Conservation (phyloP, 352 stramenopile species). For the Phytopythium litorale region DNA sequence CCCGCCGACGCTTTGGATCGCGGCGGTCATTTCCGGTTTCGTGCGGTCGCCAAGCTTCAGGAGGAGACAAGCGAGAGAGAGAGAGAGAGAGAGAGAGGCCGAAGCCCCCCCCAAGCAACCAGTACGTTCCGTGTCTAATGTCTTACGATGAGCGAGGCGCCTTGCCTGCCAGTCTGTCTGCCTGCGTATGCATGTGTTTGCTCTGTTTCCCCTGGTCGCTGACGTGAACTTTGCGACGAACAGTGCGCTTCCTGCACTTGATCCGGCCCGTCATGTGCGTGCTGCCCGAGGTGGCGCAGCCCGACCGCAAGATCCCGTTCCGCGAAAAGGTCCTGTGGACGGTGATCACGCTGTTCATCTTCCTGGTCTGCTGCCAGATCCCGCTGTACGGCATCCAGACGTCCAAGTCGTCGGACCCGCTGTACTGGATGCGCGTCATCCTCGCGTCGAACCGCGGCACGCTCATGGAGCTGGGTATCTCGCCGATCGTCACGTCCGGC, state of each 20-base stretch:
- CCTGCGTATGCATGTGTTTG: not conserved
- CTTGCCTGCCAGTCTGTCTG: no score
- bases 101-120: slow-evolving; percentile 10
- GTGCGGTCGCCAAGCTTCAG: slow-evolving; percentile 20
- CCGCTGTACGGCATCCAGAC: slow-evolving; percentile 99
- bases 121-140: slow-evolving; percentile 12
- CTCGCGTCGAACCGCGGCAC: slow-evolving; percentile 98
- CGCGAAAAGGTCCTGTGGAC: slow-evolving; percentile 99
- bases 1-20: slow-evolving; percentile 8
- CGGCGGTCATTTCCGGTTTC: slow-evolving; percentile 24
- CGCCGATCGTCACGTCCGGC: slow-evolving; percentile 98
- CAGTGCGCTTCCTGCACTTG: slow-evolving; percentile 97
- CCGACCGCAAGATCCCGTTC: slow-evolving; percentile 98
- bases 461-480: slow-evolving; percentile 99
- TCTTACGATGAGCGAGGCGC: not conserved
- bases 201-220: not conserved
- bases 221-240: not conserved
- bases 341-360: slow-evolving; percentile 99
- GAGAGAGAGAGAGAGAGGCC: slow-evolving; percentile 18
- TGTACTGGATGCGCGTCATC: slow-evolving; percentile 99
- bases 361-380: slow-evolving; percentile 99
- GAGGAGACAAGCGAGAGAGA: not conserved
- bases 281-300: slow-evolving; percentile 96
- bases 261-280: slow-evolving; percentile 98
- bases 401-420: slow-evolving; percentile 97